A percentile compares a stretch with the other conserved stretches of the same genome.
phyloP scores from a whole-genome alignment of 176 grass and related monocot species.

The Ananas comosus region DNA sequence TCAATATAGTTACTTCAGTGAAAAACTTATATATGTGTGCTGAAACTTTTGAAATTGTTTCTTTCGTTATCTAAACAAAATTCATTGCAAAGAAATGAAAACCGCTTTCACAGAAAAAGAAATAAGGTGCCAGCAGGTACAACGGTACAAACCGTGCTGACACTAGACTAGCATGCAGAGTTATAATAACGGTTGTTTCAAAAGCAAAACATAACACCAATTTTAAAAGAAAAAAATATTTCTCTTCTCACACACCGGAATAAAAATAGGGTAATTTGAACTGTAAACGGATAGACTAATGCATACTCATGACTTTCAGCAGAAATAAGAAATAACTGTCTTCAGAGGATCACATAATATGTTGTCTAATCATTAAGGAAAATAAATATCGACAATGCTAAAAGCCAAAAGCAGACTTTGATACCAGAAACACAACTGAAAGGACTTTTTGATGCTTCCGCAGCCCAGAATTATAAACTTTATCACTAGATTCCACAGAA shows the following conservation, averaged over 20 bases:
- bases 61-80: not conserved
- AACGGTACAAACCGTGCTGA: too few relatives aligned
- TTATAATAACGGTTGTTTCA: too few relatives aligned
- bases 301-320: too few relatives aligned
- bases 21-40: not conserved
- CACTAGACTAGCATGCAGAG: too few relatives aligned
- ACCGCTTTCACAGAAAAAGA: too few relatives aligned
- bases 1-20: not conserved
- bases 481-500: conserved; percentile 48
- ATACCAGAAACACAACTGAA: conserved; percentile 90
- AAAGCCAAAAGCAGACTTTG: conserved; percentile 20
- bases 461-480: conserved; percentile 50
- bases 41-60: not conserved
- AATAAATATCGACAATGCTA: not conserved
- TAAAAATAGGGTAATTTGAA: too few relatives aligned
- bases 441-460: conserved; percentile 75
- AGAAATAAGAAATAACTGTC: not conserved
- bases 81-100: not conserved
- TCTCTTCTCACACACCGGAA: too few relatives aligned
- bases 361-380: not conserved
- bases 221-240: too few relatives aligned
- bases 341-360: not conserved
- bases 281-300: too few relatives aligned
- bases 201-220: too few relatives aligned
- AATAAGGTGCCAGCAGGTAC: too few relatives aligned